Evolutionary conservation across 495 filamentous ascomycete species (phyloP).

Genomic region (Aspergillus hancockii): DNA sequence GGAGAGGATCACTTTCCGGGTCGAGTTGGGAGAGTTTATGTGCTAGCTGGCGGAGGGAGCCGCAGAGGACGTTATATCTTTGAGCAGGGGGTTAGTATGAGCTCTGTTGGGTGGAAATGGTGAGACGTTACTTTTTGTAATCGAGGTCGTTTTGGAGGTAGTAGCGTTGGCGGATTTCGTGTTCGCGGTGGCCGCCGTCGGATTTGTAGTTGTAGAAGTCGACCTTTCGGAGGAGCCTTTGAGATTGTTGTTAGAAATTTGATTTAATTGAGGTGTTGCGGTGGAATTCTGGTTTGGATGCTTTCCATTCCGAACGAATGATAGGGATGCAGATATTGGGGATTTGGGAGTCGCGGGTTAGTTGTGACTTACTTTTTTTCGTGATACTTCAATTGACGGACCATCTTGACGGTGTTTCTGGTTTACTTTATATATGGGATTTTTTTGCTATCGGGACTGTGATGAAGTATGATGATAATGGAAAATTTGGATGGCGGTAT

Average conservation of each 20-base stretch:
- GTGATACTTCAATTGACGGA: slow-evolving; percentile 90
- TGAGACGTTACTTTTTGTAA: slow-evolving; percentile 75
- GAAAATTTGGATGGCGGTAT: slow-evolving; percentile 4
- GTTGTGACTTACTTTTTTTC: slow-evolving; percentile 64
- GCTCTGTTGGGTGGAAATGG: background rate
- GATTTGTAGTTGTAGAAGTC: slow-evolving; percentile 93
- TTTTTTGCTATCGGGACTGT: background rate
- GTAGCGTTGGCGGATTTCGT: slow-evolving; percentile 79
- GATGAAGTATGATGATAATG: background rate
- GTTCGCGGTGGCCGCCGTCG: slow-evolving; percentile 81
- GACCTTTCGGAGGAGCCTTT: slow-evolving; percentile 79
- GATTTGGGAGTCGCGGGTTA: background rate
- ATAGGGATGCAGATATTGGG: no score
- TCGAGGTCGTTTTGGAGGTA: slow-evolving; percentile 83
- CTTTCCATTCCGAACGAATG: no score
- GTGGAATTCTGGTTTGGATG: background rate
- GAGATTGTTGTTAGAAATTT: slow-evolving; percentile 14
- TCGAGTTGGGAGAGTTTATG: slow-evolving; percentile 78
- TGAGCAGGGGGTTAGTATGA: background rate
- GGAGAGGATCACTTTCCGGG: slow-evolving; percentile 72
- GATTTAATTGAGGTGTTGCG: slow-evolving; percentile 5
- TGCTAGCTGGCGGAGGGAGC: slow-evolving; percentile 81
- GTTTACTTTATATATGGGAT: background rate
- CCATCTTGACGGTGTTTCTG: slow-evolving; percentile 56
- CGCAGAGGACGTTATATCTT: slow-evolving; percentile 69